Evolutionary conservation across 2,329 filamentous ascomycete genomes (phyloP), one percentile per base, ranked within the genome.

Genomic region (Claviceps spartinae): DNA sequence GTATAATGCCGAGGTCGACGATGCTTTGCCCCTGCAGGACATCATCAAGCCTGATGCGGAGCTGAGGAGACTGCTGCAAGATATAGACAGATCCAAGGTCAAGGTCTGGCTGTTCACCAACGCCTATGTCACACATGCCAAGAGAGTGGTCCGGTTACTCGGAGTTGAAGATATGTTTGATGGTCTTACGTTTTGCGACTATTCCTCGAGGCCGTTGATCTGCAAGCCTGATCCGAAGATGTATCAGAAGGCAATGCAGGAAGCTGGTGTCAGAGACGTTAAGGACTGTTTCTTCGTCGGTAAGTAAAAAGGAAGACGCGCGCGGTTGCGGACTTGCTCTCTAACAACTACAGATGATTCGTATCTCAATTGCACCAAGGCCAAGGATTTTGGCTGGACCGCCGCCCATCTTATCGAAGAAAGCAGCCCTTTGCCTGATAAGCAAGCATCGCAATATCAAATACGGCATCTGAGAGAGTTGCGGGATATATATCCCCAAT

Each of bases 81-180:
- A 90, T 58, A 82, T 98, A 51, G 90, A 98, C 68, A 83, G 69
- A 54, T 79, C 72, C 61, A 94, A 94, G 65, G 86, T 96, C 57
- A 88, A 82, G 57, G 72, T 89, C 34, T 98, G 94, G 93, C 80
- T 98, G 2, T 85, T 98, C 61, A 98, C 94, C 2, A 98, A 98
- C 63, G 93, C 94, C 22, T 96, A 98, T 62, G 73, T 94, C 57
- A 97, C 76, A 37, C 93, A 98, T 62, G 93, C 82, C 36, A 83
- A 80, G 62, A 73, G 89, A 43, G 93, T 98, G 0, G 81, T 96
- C 13, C 81, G 77, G 54, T 72, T 98, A 20, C 74, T 98, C 2
- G 83, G 79, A 2, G 74, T 98, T 24, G 89, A 94, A 1, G 88
- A 95, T 64, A 71, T 91, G 26, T 98, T 98, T 63, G 91, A 97